Percentiles rank a stretch among this genome's conserved stretches.
Evolutionary conservation across 345 rosid species (phyloP).

Genomic region (Citrus mangshanensis): DNA sequence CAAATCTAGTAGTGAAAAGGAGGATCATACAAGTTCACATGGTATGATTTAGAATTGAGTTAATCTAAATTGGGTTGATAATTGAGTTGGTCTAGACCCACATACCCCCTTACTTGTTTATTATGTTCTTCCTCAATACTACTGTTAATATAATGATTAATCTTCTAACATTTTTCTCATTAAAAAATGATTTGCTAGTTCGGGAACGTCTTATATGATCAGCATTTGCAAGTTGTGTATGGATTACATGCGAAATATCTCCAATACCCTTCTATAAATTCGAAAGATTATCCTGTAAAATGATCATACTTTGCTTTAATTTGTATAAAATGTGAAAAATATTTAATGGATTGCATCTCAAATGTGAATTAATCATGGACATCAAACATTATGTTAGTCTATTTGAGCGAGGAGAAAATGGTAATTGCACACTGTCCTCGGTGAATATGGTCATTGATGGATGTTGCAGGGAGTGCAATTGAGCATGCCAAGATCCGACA

Average conservation of each 20-base stretch:
- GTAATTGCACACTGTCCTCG: not conserved
- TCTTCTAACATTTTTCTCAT: not conserved
- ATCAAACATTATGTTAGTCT: too few relatives aligned
- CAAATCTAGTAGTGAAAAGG: not conserved
- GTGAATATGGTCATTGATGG: not conserved
- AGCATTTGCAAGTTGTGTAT: not conserved
- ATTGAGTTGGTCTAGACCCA: slow-evolving; percentile 14
- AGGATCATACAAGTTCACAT: not conserved
- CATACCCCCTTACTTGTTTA: not conserved
- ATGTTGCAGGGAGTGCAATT: not conserved
- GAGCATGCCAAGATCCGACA: slow-evolving; percentile 13
- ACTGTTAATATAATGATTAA: slow-evolving; percentile 2
- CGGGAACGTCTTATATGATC: not conserved
- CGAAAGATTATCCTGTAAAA: not conserved
- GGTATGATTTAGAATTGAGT: not conserved
- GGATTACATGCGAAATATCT: not conserved
- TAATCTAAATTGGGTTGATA: not conserved
- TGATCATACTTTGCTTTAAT: not conserved
- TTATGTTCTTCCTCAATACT: not conserved
- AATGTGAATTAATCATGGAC: not conserved
- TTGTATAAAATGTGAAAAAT: not conserved
- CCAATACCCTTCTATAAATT: not conserved
- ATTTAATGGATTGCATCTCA: too few relatives aligned
- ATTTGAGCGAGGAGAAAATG: not conserved
- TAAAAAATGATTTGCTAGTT: not conserved